Evolutionary conservation across 495 filamentous ascomycete genomes (phyloP), one percentile per base, ranked within the genome.

Genomic region (Aspergillus heteromorphus): DNA sequence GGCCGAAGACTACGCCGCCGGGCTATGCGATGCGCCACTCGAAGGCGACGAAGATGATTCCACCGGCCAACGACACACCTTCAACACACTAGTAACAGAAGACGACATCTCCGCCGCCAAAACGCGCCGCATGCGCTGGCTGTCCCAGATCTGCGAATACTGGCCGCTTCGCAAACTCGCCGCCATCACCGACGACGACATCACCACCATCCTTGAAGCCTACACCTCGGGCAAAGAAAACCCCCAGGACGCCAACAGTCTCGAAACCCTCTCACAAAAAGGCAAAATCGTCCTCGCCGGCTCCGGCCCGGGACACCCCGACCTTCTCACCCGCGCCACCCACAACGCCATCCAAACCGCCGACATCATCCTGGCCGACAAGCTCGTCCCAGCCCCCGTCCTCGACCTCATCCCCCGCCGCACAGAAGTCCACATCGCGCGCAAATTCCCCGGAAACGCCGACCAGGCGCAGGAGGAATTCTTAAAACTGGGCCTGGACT

Each of bases 121-220:
- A 69, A 89, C 80, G 16, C 77, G 95, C 47, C 78, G 93, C 38
- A 91, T 95, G 74, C 83, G 93, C 20, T 98, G 95, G 95, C 72
- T 98, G 2, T 83, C 86, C 16, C 93, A 98, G 65, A 92, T 98
- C 16, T 98, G 95, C 78, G 93, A 98, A 75, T 98, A 98, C 71
- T 98, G 95, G 95, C 92, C 93, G 1, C 76, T 98, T 18, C 82
- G 82, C 41, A 83, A 87, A 16, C 80, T 98, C 2, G 90, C 91
- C 7, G 75, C 78, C 23, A 85, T 97, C 49, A 83, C 81, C 11
- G 89, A 96, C 63, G 79, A 71, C 14, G 92, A 97, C 63, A 85
- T 96, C 5, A 79, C 88, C 6, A 64, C 71, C 17, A 81, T 96
- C 16, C 74, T 96, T 8, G 70, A 79, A 55, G 80, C 84, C 7